A percentile compares a stretch with the other conserved stretches of the same genome.
Conservation (phyloP, 331 rosid genomes). For the Acacia pycnantha region DNA sequence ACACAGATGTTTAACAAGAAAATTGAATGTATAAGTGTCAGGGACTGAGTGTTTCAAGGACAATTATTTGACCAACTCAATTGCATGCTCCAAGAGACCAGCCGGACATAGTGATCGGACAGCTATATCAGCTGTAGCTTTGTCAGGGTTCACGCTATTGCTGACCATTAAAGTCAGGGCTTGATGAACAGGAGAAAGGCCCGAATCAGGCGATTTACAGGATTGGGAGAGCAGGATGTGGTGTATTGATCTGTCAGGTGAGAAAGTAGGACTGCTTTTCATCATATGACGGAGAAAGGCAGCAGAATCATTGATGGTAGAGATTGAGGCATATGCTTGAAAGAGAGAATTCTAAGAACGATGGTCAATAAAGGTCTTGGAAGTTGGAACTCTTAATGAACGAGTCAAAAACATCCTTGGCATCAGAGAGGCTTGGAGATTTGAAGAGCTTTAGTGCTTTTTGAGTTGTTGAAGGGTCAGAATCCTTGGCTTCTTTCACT, state of each 20-base stretch:
- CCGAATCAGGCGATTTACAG: constrained; percentile 40
- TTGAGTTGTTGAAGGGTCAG: constrained; percentile 1
- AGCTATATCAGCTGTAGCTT: constrained; percentile 61
- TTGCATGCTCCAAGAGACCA: constrained; percentile 56
- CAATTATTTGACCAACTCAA: constrained; percentile 51
- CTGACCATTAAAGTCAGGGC: constrained; percentile 70
- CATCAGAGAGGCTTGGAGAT: constrained; percentile 68
- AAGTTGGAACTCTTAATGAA: constrained; percentile 39
- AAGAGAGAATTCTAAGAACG: constrained; percentile 64
- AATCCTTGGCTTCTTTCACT: constrained; percentile 3
- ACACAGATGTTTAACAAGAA: constrained; percentile 62
- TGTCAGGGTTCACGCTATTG: constrained; percentile 54
- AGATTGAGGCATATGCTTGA: constrained; percentile 65
- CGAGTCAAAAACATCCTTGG: constrained; percentile 58
- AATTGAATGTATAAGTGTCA: constrained; percentile 68
- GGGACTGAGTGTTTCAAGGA: constrained; percentile 53
- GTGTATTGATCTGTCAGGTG: constrained; percentile 71
- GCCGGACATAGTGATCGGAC: constrained; percentile 63
- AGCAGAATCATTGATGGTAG: constrained; percentile 62
- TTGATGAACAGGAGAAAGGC: constrained; percentile 62
- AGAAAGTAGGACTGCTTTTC: constrained; percentile 54
- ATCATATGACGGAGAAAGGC: constrained; percentile 72
- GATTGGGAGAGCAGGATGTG: constrained; percentile 60
- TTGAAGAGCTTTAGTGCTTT: constrained; percentile 40
- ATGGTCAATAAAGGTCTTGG: constrained; percentile 35